phyloP scores from a whole-genome alignment of 768 basidiomycete genomes.

The Russula olivacea region DNA sequence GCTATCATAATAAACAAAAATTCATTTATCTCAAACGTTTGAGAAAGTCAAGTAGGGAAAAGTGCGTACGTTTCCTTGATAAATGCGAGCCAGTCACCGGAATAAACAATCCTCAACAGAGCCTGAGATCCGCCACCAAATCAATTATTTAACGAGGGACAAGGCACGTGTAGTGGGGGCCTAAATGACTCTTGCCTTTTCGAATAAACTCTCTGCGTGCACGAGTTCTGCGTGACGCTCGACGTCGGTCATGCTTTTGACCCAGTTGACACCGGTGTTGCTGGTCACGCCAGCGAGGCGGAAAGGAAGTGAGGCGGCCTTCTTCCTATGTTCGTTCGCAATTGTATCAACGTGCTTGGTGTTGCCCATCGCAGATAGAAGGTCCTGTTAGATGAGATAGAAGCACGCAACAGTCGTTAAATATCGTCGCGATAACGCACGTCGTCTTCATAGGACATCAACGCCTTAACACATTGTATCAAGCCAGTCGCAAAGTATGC shows the following conservation, averaged over 20 bases:
- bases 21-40: not conserved
- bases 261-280: slow-evolving; percentile 50
- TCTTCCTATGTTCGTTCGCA: slow-evolving; percentile 72
- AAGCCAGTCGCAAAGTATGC: slow-evolving; percentile 81
- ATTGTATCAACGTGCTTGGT: slow-evolving; percentile 69
- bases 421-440: slow-evolving; percentile 35
- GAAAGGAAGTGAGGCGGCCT: slow-evolving; percentile 57
- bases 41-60: slow-evolving; percentile 4
- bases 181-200: slow-evolving; percentile 41
- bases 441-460: slow-evolving; percentile 91
- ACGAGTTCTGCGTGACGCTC: slow-evolving; percentile 89
- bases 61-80: slow-evolving; percentile 83
- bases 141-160: not conserved
- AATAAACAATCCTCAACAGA: slow-evolving; percentile 82
- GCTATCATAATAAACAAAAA: slow-evolving; percentile 41
- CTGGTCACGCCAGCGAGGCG: slow-evolving; percentile 59
- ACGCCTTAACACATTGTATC: slow-evolving; percentile 83
- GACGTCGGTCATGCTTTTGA: slow-evolving; percentile 69
- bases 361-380: slow-evolving; percentile 70
- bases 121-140: slow-evolving; percentile 45
- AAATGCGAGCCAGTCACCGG: slow-evolving; percentile 89
- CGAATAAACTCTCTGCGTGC: slow-evolving; percentile 77
- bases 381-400: slow-evolving; percentile 44
- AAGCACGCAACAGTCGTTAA: not conserved
- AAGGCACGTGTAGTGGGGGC: not conserved